Evolutionary conservation across 2,329 filamentous ascomycete genomes (phyloP).

Genomic region (Fusarium sp.): DNA sequence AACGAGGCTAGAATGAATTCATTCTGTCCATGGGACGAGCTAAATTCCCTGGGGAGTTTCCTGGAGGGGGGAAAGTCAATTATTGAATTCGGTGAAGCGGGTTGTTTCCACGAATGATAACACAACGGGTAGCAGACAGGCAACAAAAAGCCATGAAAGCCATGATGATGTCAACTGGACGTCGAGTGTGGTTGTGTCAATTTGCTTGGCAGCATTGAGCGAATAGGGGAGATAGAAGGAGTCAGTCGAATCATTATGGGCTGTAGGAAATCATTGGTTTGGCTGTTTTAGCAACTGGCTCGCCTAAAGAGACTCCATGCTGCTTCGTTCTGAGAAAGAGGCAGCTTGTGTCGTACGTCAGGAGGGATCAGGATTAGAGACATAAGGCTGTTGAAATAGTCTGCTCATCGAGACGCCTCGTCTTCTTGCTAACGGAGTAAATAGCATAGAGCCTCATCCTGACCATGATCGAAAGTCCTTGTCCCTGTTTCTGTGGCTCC

Average conservation of each 20-base stretch:
- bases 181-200: conserved; percentile 27
- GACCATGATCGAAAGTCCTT: conserved; percentile 4
- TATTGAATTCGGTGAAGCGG: conserved; percentile 22
- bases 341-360: background rate
- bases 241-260: conserved; percentile 29
- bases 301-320: background rate
- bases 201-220: conserved; percentile 28
- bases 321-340: background rate
- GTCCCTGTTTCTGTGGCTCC: conserved; percentile 14
- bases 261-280: conserved; percentile 9
- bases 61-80: conserved; percentile 14
- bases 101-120: conserved; percentile 30
- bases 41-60: conserved; percentile 2
- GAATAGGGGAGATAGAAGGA: conserved; percentile 37
- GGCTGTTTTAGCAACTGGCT: conserved; percentile 5
- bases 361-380: background rate
- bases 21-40: conserved; percentile 2
- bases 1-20: conserved; percentile 17
- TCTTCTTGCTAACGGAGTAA: conserved; percentile 9
- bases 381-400: background rate
- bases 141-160: conserved; percentile 16
- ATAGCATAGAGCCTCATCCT: conserved; percentile 17
- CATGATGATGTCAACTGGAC: conserved; percentile 44
- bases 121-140: conserved; percentile 9
- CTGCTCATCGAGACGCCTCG: conserved; percentile 27